A percentile compares a stretch with the other conserved stretches of the same genome.
These are phyloP conservation scores for Udeniomyces megalosporus DNA, from an alignment of 768 basidiomycete genomes.

Conservation along the genomic window DNA sequence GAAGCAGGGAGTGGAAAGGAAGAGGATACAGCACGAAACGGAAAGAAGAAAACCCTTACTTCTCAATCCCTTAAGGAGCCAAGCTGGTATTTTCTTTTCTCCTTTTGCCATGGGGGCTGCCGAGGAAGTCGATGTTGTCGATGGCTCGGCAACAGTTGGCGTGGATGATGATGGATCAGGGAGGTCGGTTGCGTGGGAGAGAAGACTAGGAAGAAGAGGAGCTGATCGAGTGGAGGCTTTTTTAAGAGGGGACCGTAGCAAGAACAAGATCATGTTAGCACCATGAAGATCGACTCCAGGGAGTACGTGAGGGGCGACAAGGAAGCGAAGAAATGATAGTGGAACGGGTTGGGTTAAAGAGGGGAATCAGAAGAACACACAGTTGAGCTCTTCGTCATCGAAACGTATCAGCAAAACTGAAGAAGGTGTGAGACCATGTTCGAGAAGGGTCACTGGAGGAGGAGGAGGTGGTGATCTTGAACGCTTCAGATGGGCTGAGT, in stretches of 20 bases:
- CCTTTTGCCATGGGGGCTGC: neutral
- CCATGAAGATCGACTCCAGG: neutral
- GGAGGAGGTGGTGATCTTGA: neutral
- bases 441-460: neutral
- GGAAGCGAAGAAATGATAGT: neutral
- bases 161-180: neutral
- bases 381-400: neutral
- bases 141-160: neutral
- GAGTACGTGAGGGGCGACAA: neutral
- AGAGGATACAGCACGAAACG: no score
- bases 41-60: neutral
- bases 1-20: no score
- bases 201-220: slow-evolving; percentile 3
- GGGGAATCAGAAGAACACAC: neutral
- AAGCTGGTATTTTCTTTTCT: neutral
- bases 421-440: slow-evolving; percentile 7
- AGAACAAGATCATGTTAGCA: neutral
- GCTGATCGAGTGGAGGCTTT: neutral
- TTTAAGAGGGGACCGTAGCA: no score
- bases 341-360: neutral
- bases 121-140: neutral
- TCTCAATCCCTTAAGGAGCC: no score
- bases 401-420: slow-evolving; percentile 9
- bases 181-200: slow-evolving; percentile 2
- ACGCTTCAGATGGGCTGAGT: neutral